A percentile compares a stretch with the other conserved stretches of the same genome.
Conservation (phyloP, 441 rosid species). For the Croton laevigatus region DNA sequence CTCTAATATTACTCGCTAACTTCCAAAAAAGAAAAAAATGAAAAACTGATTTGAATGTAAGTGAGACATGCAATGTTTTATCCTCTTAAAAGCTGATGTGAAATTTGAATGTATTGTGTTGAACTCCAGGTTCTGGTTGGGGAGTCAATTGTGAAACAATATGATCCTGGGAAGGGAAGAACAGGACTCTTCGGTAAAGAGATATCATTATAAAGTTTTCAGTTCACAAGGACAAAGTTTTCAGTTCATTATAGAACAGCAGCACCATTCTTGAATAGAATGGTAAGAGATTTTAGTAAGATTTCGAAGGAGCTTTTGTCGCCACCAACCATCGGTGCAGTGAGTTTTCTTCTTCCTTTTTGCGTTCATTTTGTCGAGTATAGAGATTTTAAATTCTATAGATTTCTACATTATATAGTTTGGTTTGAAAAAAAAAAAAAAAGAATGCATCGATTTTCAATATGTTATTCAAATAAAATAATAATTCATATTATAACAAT, state of each 20-base stretch:
- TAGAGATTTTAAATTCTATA: too few species aligned
- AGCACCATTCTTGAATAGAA: slow-evolving; percentile 35
- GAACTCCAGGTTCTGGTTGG: slow-evolving; percentile 81
- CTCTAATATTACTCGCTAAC: too few species aligned
- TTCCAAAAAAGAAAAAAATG: too few species aligned
- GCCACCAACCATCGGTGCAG: slow-evolving; percentile 81
- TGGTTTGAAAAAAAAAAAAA: too few species aligned
- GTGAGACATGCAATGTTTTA: not conserved
- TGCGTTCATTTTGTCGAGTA: not conserved
- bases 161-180: slow-evolving; percentile 75
- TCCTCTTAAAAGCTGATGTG: not conserved
- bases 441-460: not conserved
- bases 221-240: not conserved
- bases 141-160: slow-evolving; percentile 85
- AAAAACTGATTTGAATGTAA: too few species aligned
- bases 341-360: slow-evolving; percentile 38
- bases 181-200: slow-evolving; percentile 79
- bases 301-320: slow-evolving; percentile 63
- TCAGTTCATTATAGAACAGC: slow-evolving; percentile 23
- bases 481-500: too few species aligned
- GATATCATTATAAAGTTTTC: slow-evolving; percentile 40
- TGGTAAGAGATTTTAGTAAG: slow-evolving; percentile 40
- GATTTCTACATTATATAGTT: too few species aligned
- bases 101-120: not conserved
- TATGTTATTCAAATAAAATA: too few species aligned